These are phyloP conservation scores for Eutrema yunnanense DNA, from an alignment of 345 rosid genomes.

Conservation along the genomic window DNA sequence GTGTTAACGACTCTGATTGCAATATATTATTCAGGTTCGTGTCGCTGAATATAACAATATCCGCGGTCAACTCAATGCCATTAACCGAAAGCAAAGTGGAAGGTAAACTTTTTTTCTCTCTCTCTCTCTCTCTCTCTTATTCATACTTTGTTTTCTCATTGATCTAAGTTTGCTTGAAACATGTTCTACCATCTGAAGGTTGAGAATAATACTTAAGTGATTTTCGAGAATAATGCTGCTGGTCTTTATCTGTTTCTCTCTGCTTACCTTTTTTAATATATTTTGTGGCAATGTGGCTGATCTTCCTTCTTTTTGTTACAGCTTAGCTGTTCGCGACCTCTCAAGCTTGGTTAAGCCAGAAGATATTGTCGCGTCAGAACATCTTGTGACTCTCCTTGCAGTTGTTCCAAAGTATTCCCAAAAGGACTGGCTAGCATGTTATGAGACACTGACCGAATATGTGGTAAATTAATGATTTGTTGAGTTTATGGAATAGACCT, in stretches of 20 bases:
- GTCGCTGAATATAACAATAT: constrained; percentile 90
- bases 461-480: constrained; percentile 52
- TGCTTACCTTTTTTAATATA: background rate
- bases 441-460: constrained; percentile 83
- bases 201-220: background rate
- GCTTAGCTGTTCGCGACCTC: constrained; percentile 99
- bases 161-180: background rate
- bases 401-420: constrained; percentile 92
- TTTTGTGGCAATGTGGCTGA: constrained; percentile 11
- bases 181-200: background rate
- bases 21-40: constrained; percentile 65
- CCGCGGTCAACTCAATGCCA: constrained; percentile 92
- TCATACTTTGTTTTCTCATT: background rate
- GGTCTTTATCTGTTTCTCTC: background rate
- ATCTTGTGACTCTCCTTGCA: constrained; percentile 81
- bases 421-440: constrained; percentile 94
- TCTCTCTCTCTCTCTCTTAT: background rate
- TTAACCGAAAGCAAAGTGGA: constrained; percentile 95
- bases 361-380: constrained; percentile 79
- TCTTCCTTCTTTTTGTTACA: constrained; percentile 33
- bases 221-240: background rate
- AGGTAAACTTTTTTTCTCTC: constrained; percentile 37
- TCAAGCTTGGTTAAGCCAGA: constrained; percentile 88
- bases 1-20: background rate
- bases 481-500: background rate